Percentiles rank a stretch among this genome's conserved stretches.
Evolutionary conservation across 2,329 filamentous ascomycete species (phyloP).

Genomic region (Chrysoporthe austroafricana): DNA sequence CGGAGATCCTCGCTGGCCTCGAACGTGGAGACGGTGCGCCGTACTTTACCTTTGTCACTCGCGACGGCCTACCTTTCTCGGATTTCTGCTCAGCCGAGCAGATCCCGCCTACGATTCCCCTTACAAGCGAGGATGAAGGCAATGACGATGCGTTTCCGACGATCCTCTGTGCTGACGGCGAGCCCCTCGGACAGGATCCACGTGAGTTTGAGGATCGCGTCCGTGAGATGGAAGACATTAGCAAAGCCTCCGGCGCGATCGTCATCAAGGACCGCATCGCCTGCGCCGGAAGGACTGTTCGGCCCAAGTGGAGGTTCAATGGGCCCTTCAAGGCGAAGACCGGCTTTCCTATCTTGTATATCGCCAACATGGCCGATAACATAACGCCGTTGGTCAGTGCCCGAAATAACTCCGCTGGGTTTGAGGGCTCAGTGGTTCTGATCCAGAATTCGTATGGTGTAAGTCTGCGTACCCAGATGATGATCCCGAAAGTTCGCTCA

Average conservation of each 20-base stretch:
- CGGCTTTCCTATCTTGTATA: slow-evolving; percentile 47
- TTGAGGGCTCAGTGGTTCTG: slow-evolving; percentile 50
- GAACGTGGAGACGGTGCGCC: slow-evolving; percentile 49
- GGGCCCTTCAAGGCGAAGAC: slow-evolving; percentile 40
- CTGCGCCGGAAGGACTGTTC: slow-evolving; percentile 45
- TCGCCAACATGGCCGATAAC: slow-evolving; percentile 49
- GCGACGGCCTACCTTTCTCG: slow-evolving; percentile 23
- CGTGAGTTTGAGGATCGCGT: slow-evolving; percentile 42
- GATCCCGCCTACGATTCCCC: slow-evolving; percentile 39
- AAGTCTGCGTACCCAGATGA: slow-evolving; percentile 32
- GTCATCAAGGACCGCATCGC: slow-evolving; percentile 46
- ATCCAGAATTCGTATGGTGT: slow-evolving; percentile 56
- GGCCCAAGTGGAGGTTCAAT: slow-evolving; percentile 46
- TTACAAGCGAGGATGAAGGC: slow-evolving; percentile 37
- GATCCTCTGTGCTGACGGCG: slow-evolving; percentile 51
- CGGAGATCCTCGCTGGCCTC: slow-evolving; percentile 47
- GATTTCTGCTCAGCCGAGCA: slow-evolving; percentile 38
- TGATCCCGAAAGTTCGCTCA: not conserved
- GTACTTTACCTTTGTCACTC: slow-evolving; percentile 43
- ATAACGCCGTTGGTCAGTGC: slow-evolving; percentile 50
- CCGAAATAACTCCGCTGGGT: slow-evolving; percentile 48
- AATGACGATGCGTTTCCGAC: slow-evolving; percentile 48
- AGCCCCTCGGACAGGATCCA: slow-evolving; percentile 37
- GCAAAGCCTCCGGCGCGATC: slow-evolving; percentile 47
- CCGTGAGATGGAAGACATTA: slow-evolving; percentile 41